phyloP scores from a whole-genome alignment of 1,284 basidiomycete genomes.

The Grifola frondosa region DNA sequence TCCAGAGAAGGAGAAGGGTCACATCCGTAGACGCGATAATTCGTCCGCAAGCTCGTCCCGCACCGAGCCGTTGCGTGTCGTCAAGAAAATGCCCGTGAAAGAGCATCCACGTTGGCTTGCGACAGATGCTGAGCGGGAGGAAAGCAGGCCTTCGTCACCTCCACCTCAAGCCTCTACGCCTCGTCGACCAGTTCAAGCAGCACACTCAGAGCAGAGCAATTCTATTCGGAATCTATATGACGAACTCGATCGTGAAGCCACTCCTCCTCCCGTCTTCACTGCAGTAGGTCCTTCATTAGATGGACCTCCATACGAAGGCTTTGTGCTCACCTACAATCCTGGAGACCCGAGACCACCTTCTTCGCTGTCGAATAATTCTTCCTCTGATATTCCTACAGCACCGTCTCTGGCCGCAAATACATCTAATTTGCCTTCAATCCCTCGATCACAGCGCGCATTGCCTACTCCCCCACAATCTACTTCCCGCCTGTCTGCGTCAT shows the following conservation, averaged over 20 bases:
- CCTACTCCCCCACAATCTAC: not conserved
- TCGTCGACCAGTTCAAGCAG: not conserved
- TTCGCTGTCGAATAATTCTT: slow-evolving; percentile 16
- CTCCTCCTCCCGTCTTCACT: slow-evolving; percentile 46
- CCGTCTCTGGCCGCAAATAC: not conserved
- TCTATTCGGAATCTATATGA: no score
- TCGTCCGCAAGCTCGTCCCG: no score
- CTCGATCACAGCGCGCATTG: not conserved
- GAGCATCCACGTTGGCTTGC: slow-evolving; percentile 36
- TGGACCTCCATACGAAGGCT: slow-evolving; percentile 39
- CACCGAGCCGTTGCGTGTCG: slow-evolving; percentile 28
- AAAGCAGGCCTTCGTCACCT: slow-evolving; percentile 4
- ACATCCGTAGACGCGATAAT: no score
- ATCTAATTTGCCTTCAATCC: slow-evolving; percentile 5
- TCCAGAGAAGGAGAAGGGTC: not conserved
- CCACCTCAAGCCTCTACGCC: slow-evolving; percentile 7
- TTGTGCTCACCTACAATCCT: slow-evolving; percentile 27
- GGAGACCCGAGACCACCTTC: slow-evolving; percentile 34
- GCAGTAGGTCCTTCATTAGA: slow-evolving; percentile 39
- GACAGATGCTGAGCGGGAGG: slow-evolving; percentile 24
- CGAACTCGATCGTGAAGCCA: slow-evolving; percentile 15
- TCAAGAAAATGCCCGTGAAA: slow-evolving; percentile 28
- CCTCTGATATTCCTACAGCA: no score
- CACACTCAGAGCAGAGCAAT: not conserved
- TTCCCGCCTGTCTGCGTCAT: not conserved